Percentiles rank a stretch among this genome's conserved stretches.
Evolutionary conservation across 345 rosid genomes (phyloP).

Genomic region (Brassica carinata): DNA sequence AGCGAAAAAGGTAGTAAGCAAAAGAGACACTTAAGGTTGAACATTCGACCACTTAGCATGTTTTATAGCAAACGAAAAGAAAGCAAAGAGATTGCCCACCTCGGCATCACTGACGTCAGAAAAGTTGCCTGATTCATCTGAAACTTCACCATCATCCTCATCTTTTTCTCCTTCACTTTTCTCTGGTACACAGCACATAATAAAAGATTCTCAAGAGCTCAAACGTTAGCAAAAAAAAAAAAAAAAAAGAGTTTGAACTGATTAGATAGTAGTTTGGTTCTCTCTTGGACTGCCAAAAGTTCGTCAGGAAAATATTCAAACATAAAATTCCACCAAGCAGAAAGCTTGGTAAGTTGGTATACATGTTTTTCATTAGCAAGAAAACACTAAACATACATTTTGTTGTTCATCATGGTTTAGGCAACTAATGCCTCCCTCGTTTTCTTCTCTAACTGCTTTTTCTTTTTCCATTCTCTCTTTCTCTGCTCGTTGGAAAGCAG

Average conservation of each 20-base stretch:
- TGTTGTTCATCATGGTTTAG: slow-evolving; percentile 24
- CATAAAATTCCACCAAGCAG: slow-evolving; percentile 5
- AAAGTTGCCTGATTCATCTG: slow-evolving; percentile 69
- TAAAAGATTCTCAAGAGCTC: not conserved
- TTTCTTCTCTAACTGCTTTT: slow-evolving; percentile 46
- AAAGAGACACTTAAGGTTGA: too few species aligned
- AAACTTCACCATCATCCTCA: slow-evolving; percentile 43
- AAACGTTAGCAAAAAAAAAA: not conserved
- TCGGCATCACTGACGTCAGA: slow-evolving; percentile 83
- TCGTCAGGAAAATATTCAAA: not conserved
- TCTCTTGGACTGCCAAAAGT: slow-evolving; percentile 40
- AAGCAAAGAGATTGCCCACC: slow-evolving; percentile 46
- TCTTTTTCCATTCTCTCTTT: slow-evolving; percentile 58
- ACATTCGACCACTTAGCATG: too few species aligned
- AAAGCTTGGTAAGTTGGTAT: not conserved
- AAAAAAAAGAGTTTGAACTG: not conserved
- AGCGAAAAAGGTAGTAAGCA: not conserved
- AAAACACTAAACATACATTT: slow-evolving; percentile 17
- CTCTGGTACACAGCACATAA: slow-evolving; percentile 30
- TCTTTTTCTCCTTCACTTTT: slow-evolving; percentile 35
- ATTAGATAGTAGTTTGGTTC: slow-evolving; percentile 39
- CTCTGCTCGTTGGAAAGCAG: slow-evolving; percentile 87
- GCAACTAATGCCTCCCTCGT: slow-evolving; percentile 42
- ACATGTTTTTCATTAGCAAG: not conserved
- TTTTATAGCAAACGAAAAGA: not conserved